Percentiles rank a stretch among this genome's conserved stretches.
phyloP scores from a whole-genome alignment of 306 rosid genomes.

The Crotalaria pallida region DNA sequence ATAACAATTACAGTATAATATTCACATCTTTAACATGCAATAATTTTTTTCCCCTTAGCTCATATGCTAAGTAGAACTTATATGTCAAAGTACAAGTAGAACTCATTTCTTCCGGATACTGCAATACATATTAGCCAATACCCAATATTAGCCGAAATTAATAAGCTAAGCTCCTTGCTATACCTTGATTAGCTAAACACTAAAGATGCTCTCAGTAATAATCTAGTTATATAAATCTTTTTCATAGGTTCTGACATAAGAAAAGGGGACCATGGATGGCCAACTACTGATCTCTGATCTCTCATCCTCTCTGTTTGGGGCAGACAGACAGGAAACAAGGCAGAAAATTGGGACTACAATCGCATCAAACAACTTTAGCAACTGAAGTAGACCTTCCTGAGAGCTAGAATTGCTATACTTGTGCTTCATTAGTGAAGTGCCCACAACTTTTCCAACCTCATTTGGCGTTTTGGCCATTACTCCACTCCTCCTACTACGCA shows the following conservation, averaged over 20 bases:
- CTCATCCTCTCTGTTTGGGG: conserved; percentile 33
- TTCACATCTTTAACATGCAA: no score
- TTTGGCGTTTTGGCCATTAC: conserved; percentile 34
- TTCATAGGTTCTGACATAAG: conserved; percentile 34
- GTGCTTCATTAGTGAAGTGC: conserved; percentile 14
- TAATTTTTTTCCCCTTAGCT: no score
- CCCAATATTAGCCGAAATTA: no score
- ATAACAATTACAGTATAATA: no score
- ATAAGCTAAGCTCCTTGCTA: no score
- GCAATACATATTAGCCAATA: no score
- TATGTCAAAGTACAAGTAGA: no score
- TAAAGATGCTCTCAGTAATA: not conserved
- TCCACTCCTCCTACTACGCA: conserved; percentile 8
- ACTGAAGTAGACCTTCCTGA: conserved; percentile 58
- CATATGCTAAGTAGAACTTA: no score
- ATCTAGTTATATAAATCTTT: conserved; percentile 10
- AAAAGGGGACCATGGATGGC: conserved; percentile 42
- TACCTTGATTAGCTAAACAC: no score
- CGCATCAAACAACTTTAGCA: conserved; percentile 48
- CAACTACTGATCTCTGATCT: conserved; percentile 3
- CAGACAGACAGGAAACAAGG: conserved; percentile 46
- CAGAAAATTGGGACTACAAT: conserved; percentile 49
- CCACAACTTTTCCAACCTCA: conserved; percentile 10
- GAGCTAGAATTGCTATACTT: conserved; percentile 24
- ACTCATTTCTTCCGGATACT: no score